phyloP scores from a whole-genome alignment of 768 basidiomycete species.

The Ephemerocybe angulata region DNA sequence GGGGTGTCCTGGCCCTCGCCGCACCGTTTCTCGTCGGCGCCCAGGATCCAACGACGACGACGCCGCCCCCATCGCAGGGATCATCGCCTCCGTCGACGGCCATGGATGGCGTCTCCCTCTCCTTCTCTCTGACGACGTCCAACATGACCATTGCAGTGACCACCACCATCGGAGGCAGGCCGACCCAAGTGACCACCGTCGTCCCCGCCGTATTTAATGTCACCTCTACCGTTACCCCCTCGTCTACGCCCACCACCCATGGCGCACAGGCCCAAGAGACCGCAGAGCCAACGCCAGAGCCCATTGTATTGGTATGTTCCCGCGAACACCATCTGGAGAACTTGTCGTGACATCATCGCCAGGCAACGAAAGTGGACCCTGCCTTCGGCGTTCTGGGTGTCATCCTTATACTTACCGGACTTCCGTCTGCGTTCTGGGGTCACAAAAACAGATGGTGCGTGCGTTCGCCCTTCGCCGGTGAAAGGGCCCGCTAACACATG shows the following conservation, averaged over 20 bases:
- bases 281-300: slow-evolving; percentile 46
- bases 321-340: slow-evolving; percentile 1
- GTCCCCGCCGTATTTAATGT: slow-evolving; percentile 62
- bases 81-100: too few species aligned
- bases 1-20: background rate
- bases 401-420: slow-evolving; percentile 82
- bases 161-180: slow-evolving; percentile 45
- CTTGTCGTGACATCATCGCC: slow-evolving; percentile 27
- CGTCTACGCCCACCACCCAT: slow-evolving; percentile 36
- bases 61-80: background rate
- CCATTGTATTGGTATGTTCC: slow-evolving; percentile 38
- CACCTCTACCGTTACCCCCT: slow-evolving; percentile 50
- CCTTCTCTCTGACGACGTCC: slow-evolving; percentile 51
- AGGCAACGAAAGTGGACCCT: slow-evolving; percentile 74
- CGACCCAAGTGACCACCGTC: slow-evolving; percentile 48
- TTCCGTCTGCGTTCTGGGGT: slow-evolving; percentile 87
- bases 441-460: slow-evolving; percentile 93
- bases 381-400: slow-evolving; percentile 89
- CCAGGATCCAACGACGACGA: background rate
- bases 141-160: slow-evolving; percentile 47
- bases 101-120: too few species aligned
- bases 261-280: slow-evolving; percentile 35
- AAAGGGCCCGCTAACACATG: slow-evolving; percentile 5
- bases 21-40: background rate
- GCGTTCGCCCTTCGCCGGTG: slow-evolving; percentile 11